phyloP scores from a whole-genome alignment of 441 rosid species.

The Pelargonium citronellum region DNA sequence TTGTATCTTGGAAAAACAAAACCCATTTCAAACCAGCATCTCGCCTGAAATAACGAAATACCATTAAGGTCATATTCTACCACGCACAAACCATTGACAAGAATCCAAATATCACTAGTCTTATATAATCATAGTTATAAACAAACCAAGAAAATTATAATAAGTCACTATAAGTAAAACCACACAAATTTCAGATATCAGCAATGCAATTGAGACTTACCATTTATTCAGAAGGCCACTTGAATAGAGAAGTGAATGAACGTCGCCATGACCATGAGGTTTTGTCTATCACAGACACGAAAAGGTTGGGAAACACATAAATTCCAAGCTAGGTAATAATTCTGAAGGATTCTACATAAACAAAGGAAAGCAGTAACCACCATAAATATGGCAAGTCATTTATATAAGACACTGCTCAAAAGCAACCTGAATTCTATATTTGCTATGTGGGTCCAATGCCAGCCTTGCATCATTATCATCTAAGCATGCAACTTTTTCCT shows the following conservation, averaged over 20 bases:
- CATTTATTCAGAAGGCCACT: conserved; percentile 75
- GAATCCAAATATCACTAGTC: not conserved
- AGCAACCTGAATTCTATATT: conserved; percentile 75
- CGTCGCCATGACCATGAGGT: conserved; percentile 99
- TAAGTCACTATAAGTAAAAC: conserved; percentile 3
- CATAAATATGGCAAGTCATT: not conserved
- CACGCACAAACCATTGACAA: not conserved
- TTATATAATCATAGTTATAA: not conserved
- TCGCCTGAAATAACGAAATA: conserved; percentile 44
- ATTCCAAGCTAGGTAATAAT: not conserved
- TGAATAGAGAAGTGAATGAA: conserved; percentile 82
- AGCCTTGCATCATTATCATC: conserved; percentile 88
- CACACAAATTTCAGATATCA: conserved; percentile 16
- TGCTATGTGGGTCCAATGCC: conserved; percentile 75
- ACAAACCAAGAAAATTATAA: conserved; percentile 3
- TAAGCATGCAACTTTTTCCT: conserved; percentile 99
- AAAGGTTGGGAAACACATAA: conserved; percentile 12
- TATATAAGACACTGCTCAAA: not conserved
- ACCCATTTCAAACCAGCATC: conserved; percentile 81
- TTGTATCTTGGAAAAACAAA: conserved; percentile 94
- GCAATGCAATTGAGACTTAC: conserved; percentile 31
- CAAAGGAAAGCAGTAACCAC: not conserved
- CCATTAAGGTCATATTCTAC: not conserved
- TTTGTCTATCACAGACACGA: conserved; percentile 57
- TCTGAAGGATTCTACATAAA: not conserved